These are phyloP conservation scores for Fusarium oxysporum DNA, from an alignment of 2,329 filamentous ascomycete genomes.

Conservation along the genomic window DNA sequence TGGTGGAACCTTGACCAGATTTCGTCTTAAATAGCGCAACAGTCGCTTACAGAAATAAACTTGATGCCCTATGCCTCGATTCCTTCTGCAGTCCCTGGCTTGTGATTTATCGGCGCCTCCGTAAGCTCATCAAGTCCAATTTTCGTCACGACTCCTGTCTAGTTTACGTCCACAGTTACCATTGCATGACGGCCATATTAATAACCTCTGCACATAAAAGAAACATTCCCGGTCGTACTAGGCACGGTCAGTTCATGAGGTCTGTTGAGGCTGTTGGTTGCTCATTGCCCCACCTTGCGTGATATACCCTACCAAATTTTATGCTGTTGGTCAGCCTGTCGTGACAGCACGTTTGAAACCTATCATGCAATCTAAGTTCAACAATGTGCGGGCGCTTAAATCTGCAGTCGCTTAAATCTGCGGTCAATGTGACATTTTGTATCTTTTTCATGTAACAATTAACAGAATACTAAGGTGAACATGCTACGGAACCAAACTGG, in stretches of 20 bases:
- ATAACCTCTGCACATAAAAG: too few species aligned
- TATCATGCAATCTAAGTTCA: fast-evolving
- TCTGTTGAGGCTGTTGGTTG: too few species aligned
- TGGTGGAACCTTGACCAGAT: not conserved
- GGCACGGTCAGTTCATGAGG: too few species aligned
- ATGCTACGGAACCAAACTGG: not conserved
- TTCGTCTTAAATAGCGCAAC: not conserved
- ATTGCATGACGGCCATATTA: too few species aligned
- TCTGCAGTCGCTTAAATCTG: not conserved
- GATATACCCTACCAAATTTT: not conserved
- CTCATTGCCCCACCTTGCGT: too few species aligned
- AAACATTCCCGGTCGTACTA: too few species aligned
- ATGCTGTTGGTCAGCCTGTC: not conserved
- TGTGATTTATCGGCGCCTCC: not conserved
- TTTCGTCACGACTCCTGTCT: not conserved
- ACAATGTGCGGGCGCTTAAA: not conserved
- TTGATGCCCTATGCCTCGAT: not conserved
- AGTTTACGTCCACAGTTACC: not conserved
- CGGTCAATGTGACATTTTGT: not conserved
- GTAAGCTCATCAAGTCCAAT: not conserved
- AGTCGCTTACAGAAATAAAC: not conserved
- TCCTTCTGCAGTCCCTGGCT: not conserved
- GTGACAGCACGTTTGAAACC: not conserved
- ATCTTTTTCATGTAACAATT: not conserved
- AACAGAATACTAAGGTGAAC: not conserved